Percentiles rank a stretch among this genome's conserved stretches.
phyloP scores from a whole-genome alignment of 306 rosid genomes.

The Geum urbanum region DNA sequence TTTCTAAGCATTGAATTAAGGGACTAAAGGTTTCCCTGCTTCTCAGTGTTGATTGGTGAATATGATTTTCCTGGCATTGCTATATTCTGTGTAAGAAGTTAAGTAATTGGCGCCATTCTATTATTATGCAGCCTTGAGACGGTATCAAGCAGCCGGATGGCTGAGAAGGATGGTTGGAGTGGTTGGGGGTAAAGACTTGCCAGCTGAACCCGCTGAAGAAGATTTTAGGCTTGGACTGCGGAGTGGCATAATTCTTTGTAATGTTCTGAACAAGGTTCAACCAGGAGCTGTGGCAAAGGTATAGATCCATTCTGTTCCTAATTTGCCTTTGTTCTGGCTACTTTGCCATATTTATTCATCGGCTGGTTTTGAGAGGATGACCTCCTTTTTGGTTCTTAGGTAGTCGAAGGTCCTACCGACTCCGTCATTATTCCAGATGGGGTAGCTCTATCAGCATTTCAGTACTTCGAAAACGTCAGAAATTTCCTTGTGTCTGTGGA shows the following conservation, averaged over 20 bases:
- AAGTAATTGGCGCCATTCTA: not conserved
- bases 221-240: constrained; percentile 77
- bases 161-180: constrained; percentile 67
- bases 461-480: constrained; percentile 56
- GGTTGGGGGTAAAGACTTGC: constrained; percentile 77
- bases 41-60: constrained; percentile 6
- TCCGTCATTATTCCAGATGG: constrained; percentile 46
- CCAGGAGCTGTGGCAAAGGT: constrained; percentile 81
- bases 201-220: constrained; percentile 93
- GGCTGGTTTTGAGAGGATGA: constrained; percentile 17
- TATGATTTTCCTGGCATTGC: not conserved
- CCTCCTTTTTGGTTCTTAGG: constrained; percentile 27
- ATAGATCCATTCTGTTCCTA: constrained; percentile 1
- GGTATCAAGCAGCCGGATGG: constrained; percentile 93
- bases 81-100: not conserved
- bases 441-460: constrained; percentile 59
- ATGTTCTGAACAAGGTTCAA: constrained; percentile 72
- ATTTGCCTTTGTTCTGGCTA: constrained; percentile 11
- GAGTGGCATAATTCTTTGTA: constrained; percentile 84
- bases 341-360: constrained; percentile 4
- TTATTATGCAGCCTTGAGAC: constrained; percentile 61
- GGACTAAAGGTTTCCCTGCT: not conserved
- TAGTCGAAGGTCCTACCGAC: constrained; percentile 54
- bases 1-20: not conserved
- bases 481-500: constrained; percentile 54